phyloP scores from a whole-genome alignment of 768 basidiomycete genomes.

The Neoboletus subvelutipes region DNA sequence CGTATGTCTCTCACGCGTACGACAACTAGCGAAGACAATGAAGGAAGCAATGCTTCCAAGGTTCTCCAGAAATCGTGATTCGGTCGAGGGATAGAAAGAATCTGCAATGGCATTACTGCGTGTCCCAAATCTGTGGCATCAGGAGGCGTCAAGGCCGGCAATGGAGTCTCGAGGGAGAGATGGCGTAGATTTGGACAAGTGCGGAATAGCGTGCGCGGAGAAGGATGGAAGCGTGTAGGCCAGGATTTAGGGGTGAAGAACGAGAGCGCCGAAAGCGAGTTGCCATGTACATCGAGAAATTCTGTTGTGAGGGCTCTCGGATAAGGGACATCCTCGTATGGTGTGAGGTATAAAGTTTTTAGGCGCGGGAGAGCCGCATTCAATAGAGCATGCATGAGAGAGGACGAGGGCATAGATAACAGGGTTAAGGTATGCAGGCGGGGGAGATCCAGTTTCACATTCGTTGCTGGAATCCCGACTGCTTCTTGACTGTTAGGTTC shows the following conservation, averaged over 20 bases:
- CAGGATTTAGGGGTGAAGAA: constrained; percentile 70
- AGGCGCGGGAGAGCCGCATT: constrained; percentile 61
- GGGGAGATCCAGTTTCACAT: constrained; percentile 49
- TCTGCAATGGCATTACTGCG: constrained; percentile 43
- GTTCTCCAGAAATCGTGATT: constrained; percentile 54
- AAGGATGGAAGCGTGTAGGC: constrained; percentile 59
- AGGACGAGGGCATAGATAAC: constrained; percentile 65
- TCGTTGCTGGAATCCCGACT: constrained; percentile 24
- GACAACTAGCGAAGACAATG: constrained; percentile 53
- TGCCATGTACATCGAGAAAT: constrained; percentile 62
- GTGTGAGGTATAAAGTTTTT: constrained; percentile 64
- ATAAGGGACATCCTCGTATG: constrained; percentile 66
- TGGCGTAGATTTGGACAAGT: constrained; percentile 59
- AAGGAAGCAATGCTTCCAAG: constrained; percentile 55
- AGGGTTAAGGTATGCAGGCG: constrained; percentile 59
- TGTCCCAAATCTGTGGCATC: constrained; percentile 28
- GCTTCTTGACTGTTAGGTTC: constrained; percentile 31
- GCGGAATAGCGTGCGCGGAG: constrained; percentile 47
- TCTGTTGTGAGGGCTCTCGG: constrained; percentile 55
- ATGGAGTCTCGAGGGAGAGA: constrained; percentile 69
- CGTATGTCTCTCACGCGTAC: constrained; percentile 67
- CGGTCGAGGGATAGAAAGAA: constrained; percentile 78
- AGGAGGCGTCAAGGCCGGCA: constrained; percentile 49
- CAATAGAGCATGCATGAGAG: constrained; percentile 59
- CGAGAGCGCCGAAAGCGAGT: constrained; percentile 55